phyloP scores from a whole-genome alignment of 2,329 filamentous ascomycete genomes.

The Exophiala spinifera region DNA sequence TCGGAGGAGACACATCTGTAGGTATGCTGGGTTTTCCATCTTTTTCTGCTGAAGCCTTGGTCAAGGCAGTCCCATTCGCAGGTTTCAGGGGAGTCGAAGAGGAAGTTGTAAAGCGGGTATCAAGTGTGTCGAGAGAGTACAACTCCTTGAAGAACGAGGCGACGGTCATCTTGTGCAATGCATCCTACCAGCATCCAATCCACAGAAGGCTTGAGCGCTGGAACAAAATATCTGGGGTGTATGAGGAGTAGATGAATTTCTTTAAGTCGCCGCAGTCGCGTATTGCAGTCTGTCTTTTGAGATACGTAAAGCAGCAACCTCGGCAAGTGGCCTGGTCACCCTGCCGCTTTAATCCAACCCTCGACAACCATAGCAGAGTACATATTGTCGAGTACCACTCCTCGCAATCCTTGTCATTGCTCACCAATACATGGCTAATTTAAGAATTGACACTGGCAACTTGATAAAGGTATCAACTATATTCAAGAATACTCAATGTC shows the following conservation, averaged over 20 bases:
- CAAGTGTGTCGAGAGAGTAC: slow-evolving; percentile 65
- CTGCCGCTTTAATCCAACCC: neutral
- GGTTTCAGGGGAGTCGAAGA: slow-evolving; percentile 65
- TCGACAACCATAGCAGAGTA: no score
- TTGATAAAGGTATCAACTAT: neutral
- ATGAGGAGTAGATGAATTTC: neutral
- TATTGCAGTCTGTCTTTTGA: neutral
- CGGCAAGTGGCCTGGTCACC: neutral
- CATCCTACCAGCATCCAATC: slow-evolving; percentile 2
- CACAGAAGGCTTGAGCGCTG: no score
- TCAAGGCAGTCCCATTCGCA: slow-evolving; percentile 50
- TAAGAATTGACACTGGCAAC: neutral
- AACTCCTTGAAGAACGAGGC: slow-evolving; percentile 48
- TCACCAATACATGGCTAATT: no score
- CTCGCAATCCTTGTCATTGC: no score
- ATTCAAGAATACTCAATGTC: neutral
- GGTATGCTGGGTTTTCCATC: slow-evolving; percentile 34
- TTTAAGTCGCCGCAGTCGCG: neutral
- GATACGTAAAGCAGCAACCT: neutral
- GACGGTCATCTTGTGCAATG: slow-evolving; percentile 16
- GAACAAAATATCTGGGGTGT: no score
- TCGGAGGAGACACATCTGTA: slow-evolving; percentile 56
- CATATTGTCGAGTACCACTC: no score
- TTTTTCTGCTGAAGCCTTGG: slow-evolving; percentile 14
- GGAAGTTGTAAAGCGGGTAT: slow-evolving; percentile 69